phyloP scores from a whole-genome alignment of 148 eudicot genomes.

The Mesembryanthemum crystallinum region DNA sequence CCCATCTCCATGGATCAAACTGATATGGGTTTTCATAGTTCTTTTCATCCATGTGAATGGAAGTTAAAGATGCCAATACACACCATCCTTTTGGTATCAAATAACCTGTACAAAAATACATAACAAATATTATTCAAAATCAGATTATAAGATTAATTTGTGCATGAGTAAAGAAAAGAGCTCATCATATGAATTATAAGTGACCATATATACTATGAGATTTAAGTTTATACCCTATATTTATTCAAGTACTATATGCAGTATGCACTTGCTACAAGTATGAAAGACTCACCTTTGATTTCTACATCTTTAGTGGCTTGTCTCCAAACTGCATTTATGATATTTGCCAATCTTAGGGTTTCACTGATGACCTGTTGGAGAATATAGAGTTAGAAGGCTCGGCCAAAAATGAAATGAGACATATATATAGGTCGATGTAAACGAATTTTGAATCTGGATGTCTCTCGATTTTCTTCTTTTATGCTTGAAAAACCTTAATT shows the following conservation, averaged over 20 bases:
- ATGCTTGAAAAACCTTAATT: neutral
- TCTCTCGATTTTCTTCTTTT: neutral
- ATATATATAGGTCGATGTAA: no score
- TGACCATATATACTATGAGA: no score
- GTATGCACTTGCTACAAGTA: no score
- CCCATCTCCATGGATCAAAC: conserved; percentile 96
- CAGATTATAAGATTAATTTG: no score
- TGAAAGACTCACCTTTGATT: conserved; percentile 56
- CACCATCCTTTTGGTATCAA: conserved; percentile 90
- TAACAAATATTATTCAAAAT: no score
- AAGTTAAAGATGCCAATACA: conserved; percentile 79
- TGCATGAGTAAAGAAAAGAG: no score
- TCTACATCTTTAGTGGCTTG: conserved; percentile 73
- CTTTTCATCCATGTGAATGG: conserved; percentile 86
- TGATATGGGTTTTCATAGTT: conserved; percentile 72
- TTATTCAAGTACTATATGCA: no score
- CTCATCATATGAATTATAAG: no score
- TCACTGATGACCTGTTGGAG: conserved; percentile 73
- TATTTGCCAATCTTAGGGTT: conserved; percentile 91
- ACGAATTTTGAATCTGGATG: no score
- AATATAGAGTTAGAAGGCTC: neutral
- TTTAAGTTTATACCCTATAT: no score
- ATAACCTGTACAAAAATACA: no score
- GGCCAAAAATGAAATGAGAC: no score
- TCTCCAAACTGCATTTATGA: conserved; percentile 93